These are phyloP conservation scores for Raffaelea albimanens DNA, from an alignment of 2,329 filamentous ascomycete genomes.

Conservation along the genomic window DNA sequence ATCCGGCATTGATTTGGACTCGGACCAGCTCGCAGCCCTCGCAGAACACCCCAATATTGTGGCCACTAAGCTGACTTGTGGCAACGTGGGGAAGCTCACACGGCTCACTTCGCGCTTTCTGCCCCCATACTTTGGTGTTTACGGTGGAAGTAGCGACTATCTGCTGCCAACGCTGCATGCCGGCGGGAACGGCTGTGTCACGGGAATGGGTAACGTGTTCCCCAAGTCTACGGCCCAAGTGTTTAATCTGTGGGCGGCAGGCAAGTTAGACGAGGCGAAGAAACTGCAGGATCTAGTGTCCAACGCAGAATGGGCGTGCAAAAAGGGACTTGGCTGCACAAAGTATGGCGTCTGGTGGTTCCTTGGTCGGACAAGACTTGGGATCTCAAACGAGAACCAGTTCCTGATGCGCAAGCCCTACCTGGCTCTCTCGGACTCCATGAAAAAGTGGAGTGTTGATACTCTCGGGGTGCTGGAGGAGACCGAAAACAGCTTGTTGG, in stretches of 20 bases:
- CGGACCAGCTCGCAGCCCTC: conserved; percentile 44
- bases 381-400: conserved; percentile 22
- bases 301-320: conserved; percentile 39
- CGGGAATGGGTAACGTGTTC: conserved; percentile 36
- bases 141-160: conserved; percentile 33
- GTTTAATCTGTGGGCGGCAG: conserved; percentile 30
- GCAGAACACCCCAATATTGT: conserved; percentile 38
- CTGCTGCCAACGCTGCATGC: conserved; percentile 28
- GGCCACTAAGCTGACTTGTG: conserved; percentile 40
- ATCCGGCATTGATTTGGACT: conserved; percentile 46
- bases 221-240: conserved; percentile 29
- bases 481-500: conserved; percentile 17
- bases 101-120: conserved; percentile 19
- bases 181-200: conserved; percentile 32
- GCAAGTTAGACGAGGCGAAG: conserved; percentile 26
- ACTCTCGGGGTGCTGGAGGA: conserved; percentile 27
- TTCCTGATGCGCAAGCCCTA: conserved; percentile 36
- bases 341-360: conserved; percentile 36
- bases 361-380: conserved; percentile 25
- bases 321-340: conserved; percentile 37
- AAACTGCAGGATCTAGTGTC: conserved; percentile 32
- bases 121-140: conserved; percentile 27
- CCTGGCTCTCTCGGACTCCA: conserved; percentile 23
- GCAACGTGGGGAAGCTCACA: conserved; percentile 38
- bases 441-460: conserved; percentile 31